Conservation (phyloP, 106 monocot genomes). For the Iris macrosiphon region DNA sequence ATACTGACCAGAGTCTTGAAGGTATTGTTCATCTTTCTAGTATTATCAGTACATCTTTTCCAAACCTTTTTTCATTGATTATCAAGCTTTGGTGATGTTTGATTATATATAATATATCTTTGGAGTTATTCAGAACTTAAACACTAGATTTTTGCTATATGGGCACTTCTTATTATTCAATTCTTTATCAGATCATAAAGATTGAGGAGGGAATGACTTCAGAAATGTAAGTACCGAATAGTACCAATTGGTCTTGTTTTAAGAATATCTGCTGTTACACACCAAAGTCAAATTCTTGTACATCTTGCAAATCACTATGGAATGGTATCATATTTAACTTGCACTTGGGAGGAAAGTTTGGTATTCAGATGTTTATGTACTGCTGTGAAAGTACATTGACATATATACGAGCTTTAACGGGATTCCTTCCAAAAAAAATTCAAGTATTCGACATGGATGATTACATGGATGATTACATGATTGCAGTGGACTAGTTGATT, state of each 20-base stretch:
- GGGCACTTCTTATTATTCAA: not conserved
- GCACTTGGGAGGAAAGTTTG: too few species aligned
- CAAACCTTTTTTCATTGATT: conserved; percentile 2
- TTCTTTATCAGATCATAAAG: conserved; percentile 65
- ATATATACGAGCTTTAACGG: too few species aligned
- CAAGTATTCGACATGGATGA: too few species aligned
- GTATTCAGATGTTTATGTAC: too few species aligned
- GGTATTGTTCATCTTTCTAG: conserved; percentile 35
- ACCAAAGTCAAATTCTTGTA: too few species aligned
- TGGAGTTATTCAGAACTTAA: not conserved
- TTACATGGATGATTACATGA: too few species aligned
- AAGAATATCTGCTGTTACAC: too few species aligned
- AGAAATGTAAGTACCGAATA: conserved; percentile 65
- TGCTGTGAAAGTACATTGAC: too few species aligned
- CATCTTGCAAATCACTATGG: too few species aligned
- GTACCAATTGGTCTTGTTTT: not conserved
- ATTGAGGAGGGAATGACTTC: conserved; percentile 82
- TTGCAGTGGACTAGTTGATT: too few species aligned
- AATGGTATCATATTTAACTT: too few species aligned
- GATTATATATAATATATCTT: not conserved
- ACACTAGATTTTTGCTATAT: not conserved
- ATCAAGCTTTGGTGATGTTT: not conserved
- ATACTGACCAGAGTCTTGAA: conserved; percentile 68
- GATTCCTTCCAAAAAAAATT: too few species aligned
- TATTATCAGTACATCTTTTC: not conserved